These are phyloP conservation scores for Cylindrodendrum hubeiense DNA, from an alignment of 2,329 filamentous ascomycete species.

Conservation along the genomic window DNA sequence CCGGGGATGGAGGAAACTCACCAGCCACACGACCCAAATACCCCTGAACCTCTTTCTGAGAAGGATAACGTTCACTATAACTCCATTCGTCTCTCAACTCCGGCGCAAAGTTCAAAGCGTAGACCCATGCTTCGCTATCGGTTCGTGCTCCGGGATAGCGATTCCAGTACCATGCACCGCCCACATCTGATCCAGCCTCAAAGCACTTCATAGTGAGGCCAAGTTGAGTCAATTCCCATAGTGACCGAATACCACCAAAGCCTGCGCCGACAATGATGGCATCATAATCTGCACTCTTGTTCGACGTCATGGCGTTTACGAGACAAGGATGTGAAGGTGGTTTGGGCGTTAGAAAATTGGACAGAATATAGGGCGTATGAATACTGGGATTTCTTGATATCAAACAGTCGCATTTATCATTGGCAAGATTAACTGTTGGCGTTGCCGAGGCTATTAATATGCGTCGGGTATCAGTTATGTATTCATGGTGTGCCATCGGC, in stretches of 20 bases:
- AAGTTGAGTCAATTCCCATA: conserved; percentile 18
- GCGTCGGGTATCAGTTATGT: background rate
- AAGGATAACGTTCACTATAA: conserved; percentile 21
- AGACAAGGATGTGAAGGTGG: background rate
- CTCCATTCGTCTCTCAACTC: conserved; percentile 10
- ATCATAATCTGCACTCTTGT: conserved; percentile 5
- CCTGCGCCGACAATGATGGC: conserved; percentile 29
- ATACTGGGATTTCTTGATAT: background rate
- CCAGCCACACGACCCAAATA: conserved; percentile 25
- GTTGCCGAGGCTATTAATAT: too few relatives aligned
- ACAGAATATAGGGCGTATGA: background rate
- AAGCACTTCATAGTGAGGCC: conserved; percentile 25
- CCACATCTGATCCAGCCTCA: conserved; percentile 29
- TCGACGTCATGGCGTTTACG: background rate
- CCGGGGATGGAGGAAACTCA: background rate
- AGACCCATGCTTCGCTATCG: conserved; percentile 28
- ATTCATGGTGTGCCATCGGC: background rate
- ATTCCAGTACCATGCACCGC: conserved; percentile 35
- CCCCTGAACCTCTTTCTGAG: conserved; percentile 18
- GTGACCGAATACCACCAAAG: conserved; percentile 25
- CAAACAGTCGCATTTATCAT: background rate
- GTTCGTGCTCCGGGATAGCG: conserved; percentile 31
- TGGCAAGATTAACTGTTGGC: too few relatives aligned
- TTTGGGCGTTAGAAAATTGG: background rate
- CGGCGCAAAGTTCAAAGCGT: conserved; percentile 16